Percentiles rank a stretch among this genome's conserved stretches.
phyloP scores from a whole-genome alignment of 495 filamentous ascomycete genomes.

The Annulohypoxylon nitens region DNA sequence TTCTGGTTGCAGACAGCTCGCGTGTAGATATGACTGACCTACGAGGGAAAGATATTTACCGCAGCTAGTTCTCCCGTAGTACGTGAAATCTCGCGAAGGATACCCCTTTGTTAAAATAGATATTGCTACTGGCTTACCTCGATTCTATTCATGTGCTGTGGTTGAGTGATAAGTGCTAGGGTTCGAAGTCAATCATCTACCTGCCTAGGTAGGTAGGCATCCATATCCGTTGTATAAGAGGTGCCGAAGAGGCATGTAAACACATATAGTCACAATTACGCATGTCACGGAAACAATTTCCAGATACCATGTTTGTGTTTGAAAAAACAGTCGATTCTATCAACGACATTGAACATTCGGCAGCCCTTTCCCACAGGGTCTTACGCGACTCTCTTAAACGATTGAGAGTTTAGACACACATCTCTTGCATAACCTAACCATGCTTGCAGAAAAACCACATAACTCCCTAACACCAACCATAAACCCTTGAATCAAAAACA shows the following conservation, averaged over 20 bases:
- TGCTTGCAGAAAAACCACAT: background rate
- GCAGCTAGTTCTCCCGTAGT: constrained; percentile 27
- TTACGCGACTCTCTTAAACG: constrained; percentile 11
- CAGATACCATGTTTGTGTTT: background rate
- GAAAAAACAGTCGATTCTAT: constrained; percentile 26
- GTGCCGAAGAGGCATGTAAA: background rate
- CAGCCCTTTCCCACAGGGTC: constrained; percentile 11
- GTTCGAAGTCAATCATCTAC: too few relatives aligned
- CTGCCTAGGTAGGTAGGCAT: too few relatives aligned
- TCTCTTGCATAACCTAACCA: background rate
- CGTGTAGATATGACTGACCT: constrained; percentile 15
- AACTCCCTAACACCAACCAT: constrained; percentile 9
- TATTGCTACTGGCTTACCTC: background rate
- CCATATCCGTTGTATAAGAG: too few relatives aligned
- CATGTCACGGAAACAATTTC: background rate
- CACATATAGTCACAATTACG: background rate
- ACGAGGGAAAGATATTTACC: background rate
- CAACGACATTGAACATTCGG: constrained; percentile 9
- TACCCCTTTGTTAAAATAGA: constrained; percentile 1
- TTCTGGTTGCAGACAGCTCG: constrained; percentile 25
- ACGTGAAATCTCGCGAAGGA: constrained; percentile 27
- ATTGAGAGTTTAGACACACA: background rate
- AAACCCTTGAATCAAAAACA: background rate
- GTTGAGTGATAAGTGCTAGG: background rate
- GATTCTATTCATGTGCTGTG: background rate